Evolutionary conservation across 805 yeast genomes (phyloP), one percentile per base, ranked within the genome.

Genomic region (Saturnispora sekii): DNA sequence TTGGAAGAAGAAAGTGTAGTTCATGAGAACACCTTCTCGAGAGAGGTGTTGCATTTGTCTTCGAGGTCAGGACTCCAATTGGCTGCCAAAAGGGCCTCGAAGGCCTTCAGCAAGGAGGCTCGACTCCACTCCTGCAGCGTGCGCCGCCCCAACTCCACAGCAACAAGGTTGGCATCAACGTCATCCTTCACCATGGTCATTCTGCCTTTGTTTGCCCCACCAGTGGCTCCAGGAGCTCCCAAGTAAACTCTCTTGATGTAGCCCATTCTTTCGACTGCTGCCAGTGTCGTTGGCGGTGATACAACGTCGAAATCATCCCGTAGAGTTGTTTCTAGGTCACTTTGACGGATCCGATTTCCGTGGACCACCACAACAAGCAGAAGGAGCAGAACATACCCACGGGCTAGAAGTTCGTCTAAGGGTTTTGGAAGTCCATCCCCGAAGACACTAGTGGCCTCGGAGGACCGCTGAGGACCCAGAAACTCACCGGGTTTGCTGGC

Each of bases 321-420:
- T 33, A 62, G 45, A 9, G 58, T 41, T 4, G 37, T 47, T 12
- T 55, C 42, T 8, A 64, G 45, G 29, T 64, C 65, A 30, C 50
- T 49, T 35, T 58, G 58, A 17, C 54, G 50, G 9, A 62, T 47
- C 30, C 55, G 53, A 40, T 62, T 60, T 3, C 54, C 58, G 38
- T 60, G 54, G 18, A 64, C 40, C 10, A 58, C 43, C 1, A 63
- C 42, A 7, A 56, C 46, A 3, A 60, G 44, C 2, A 63, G 33
- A 5, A 64, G 48, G 1, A 64, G 50, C 28, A 58, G 21, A 10
- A 53, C 52, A 26, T 59, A 43, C 1, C 69, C 69, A 32, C 54
- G 53, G 2, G 50, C 49, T 10, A 56, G 45, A 1, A 53, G 10
- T 5, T 51, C 58, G 1, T 51, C 35, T 1, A 53, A 50, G 1